Conservation (phyloP, 768 basidiomycete species). For the Tricholoma furcatifolium region DNA sequence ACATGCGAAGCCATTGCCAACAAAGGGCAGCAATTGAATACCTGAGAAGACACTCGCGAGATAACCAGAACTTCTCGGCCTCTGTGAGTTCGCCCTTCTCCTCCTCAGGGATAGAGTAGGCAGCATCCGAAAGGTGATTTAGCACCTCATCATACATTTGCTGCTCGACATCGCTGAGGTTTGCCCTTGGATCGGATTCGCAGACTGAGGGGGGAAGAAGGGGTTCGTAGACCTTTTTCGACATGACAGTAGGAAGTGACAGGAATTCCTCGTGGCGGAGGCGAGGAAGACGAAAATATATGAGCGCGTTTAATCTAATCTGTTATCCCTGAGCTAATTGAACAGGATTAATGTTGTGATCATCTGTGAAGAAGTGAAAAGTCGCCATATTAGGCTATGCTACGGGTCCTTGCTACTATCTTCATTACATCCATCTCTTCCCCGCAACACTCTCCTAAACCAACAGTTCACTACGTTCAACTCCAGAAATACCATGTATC, state of each 20-base stretch:
- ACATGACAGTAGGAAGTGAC: constrained; percentile 8
- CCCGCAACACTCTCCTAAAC: not conserved
- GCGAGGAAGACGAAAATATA: constrained; percentile 1
- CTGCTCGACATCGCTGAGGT: constrained; percentile 43
- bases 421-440: constrained; percentile 3
- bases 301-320: constrained; percentile 1
- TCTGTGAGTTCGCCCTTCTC: constrained; percentile 51
- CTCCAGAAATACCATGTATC: constrained; percentile 51
- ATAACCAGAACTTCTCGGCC: constrained; percentile 79
- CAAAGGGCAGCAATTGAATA: constrained; percentile 22
- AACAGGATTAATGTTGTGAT: not conserved
- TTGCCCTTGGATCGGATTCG: constrained; percentile 30
- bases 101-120: constrained; percentile 51
- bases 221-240: constrained; percentile 31
- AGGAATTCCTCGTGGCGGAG: constrained; percentile 1
- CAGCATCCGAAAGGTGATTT: constrained; percentile 52
- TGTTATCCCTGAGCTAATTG: not conserved
- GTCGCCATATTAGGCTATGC: constrained; percentile 12
- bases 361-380: not conserved
- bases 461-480: not conserved
- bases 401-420: not conserved
- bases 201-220: constrained; percentile 29
- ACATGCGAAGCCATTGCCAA: not conserved
- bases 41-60: constrained; percentile 73
- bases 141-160: constrained; percentile 54